These are phyloP conservation scores for Blastocystis sp. DNA, from an alignment of 352 stramenopile genomes.

Conservation along the genomic window DNA sequence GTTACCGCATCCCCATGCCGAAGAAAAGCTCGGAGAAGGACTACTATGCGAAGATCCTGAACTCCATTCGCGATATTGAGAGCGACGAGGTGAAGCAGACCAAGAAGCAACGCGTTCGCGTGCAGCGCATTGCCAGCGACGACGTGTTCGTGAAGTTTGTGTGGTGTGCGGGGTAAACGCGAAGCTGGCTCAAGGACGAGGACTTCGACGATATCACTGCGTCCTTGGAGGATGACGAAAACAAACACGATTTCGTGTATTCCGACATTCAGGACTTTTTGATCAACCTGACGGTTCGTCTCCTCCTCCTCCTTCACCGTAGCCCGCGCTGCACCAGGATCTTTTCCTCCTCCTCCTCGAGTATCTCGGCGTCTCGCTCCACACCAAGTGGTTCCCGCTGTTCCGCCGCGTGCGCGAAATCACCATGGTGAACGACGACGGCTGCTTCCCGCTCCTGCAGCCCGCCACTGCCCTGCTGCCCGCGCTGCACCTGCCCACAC, in stretches of 20 bases:
- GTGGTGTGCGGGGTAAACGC: not conserved
- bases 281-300: conserved; percentile 37
- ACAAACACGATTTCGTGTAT: conserved; percentile 13
- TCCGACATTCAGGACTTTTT: conserved; percentile 42
- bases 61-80: conserved; percentile 16
- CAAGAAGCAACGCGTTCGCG: not conserved
- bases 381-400: not conserved
- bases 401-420: conserved; percentile 41
- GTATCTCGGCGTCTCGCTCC: conserved; percentile 15
- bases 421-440: conserved; percentile 14
- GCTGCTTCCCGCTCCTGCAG: conserved; percentile 3
- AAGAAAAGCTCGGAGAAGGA: conserved; percentile 37
- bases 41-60: conserved; percentile 45
- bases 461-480: not conserved
- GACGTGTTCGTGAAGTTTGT: conserved; percentile 40
- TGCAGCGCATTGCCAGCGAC: conserved; percentile 27
- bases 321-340: conserved; percentile 24
- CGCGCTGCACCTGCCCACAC: not conserved
- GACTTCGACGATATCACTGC: conserved; percentile 35
- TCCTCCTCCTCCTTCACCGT: not conserved
- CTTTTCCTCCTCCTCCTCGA: conserved; percentile 16
- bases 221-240: not conserved
- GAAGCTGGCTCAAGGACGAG: conserved; percentile 36
- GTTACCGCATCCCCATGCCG: conserved; percentile 59
- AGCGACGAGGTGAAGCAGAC: conserved; percentile 23